Conservation (phyloP, 257 asterid species). For the Solanum medicagineum region DNA sequence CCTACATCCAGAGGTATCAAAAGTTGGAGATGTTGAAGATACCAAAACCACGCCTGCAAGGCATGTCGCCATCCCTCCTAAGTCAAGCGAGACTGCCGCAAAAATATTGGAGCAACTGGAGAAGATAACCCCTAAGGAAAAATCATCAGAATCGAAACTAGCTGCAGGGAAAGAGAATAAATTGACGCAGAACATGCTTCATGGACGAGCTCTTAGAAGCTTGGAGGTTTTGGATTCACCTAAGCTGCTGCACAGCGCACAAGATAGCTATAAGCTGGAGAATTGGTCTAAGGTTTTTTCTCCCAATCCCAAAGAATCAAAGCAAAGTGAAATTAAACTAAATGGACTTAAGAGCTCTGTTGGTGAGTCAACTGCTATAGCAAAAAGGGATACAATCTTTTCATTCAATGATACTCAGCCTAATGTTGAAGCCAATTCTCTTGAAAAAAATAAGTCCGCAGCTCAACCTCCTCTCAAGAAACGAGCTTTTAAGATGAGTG, state of each 20-base stretch:
- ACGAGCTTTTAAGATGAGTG: conserved; percentile 60
- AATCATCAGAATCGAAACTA: conserved; percentile 45
- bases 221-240: conserved; percentile 45
- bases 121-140: conserved; percentile 55
- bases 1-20: conserved; percentile 22
- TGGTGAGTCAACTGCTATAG: conserved; percentile 5
- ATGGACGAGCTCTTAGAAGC: conserved; percentile 51
- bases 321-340: conserved; percentile 16
- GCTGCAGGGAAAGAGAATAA: conserved; percentile 27
- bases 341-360: conserved; percentile 12
- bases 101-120: conserved; percentile 79
- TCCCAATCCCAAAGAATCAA: conserved; percentile 16
- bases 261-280: conserved; percentile 26
- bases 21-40: conserved; percentile 28
- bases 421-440: conserved; percentile 6
- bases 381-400: conserved; percentile 5
- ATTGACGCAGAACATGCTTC: conserved; percentile 39
- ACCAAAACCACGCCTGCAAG: conserved; percentile 35
- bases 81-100: conserved; percentile 69
- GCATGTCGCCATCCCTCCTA: conserved; percentile 42
- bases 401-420: conserved; percentile 12
- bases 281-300: conserved; percentile 11
- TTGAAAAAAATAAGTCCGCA: conserved; percentile 14
- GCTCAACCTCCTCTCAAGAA: conserved; percentile 44
- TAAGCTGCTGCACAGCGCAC: conserved; percentile 27